These are phyloP conservation scores for Saccharum officinarum DNA, from an alignment of 176 grass and related monocot species.

Conservation along the genomic window DNA sequence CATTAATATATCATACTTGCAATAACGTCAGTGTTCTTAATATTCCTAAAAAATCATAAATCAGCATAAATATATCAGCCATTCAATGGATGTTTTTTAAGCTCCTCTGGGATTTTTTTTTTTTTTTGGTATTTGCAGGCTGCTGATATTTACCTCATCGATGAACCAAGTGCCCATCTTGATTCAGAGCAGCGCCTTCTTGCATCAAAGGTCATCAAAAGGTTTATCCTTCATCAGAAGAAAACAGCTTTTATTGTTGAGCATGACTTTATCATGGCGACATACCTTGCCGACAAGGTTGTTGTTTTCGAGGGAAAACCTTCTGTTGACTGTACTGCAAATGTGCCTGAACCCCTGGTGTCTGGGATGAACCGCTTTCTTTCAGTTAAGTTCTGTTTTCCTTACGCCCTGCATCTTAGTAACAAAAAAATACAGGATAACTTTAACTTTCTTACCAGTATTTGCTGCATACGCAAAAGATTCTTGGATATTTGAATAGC, in stretches of 20 bases:
- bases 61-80: background rate
- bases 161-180: constrained; percentile 76
- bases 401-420: background rate
- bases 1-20: background rate
- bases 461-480: background rate
- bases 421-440: background rate
- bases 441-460: background rate
- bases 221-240: constrained; percentile 74
- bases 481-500: constrained; percentile 10
- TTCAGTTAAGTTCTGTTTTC: constrained; percentile 49
- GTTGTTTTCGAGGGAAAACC: constrained; percentile 67
- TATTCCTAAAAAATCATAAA: background rate
- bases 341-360: constrained; percentile 53
- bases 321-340: constrained; percentile 67
- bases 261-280: constrained; percentile 84
- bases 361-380: constrained; percentile 82
- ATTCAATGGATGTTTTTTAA: background rate
- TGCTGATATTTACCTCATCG: constrained; percentile 79
- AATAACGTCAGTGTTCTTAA: background rate
- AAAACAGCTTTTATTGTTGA: constrained; percentile 76
- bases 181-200: constrained; percentile 83
- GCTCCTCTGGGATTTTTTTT: background rate
- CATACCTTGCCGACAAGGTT: constrained; percentile 68
- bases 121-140: constrained; percentile 51
- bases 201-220: constrained; percentile 68